A percentile compares a stretch with the other conserved stretches of the same genome.
Conservation (phyloP, 768 basidiomycete species). For the Suillus clintonianus region DNA sequence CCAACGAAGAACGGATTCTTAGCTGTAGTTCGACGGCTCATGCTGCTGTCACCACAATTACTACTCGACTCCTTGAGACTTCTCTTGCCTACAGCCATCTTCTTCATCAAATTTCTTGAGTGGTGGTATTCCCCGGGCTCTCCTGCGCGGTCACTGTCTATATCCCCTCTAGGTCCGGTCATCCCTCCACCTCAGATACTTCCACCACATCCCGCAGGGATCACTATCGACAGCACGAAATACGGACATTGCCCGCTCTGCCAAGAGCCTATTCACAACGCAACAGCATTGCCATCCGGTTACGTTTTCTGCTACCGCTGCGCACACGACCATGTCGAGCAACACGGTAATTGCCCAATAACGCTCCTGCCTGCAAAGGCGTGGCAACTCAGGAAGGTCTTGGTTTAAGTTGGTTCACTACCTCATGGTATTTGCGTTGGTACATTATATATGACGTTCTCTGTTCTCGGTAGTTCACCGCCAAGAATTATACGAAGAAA, state of each 20-base stretch:
- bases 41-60: slow-evolving; percentile 58
- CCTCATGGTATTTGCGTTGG: neutral
- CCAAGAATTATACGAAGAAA: neutral
- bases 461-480: neutral
- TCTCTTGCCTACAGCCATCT: slow-evolving; percentile 85
- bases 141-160: slow-evolving; percentile 72
- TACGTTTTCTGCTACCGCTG: slow-evolving; percentile 96
- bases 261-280: slow-evolving; percentile 70
- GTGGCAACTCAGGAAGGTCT: slow-evolving; percentile 86
- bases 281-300: slow-evolving; percentile 87
- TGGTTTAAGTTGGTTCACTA: slow-evolving; percentile 51
- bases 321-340: slow-evolving; percentile 80
- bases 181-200: slow-evolving; percentile 79
- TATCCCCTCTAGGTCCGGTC: slow-evolving; percentile 62
- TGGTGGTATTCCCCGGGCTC: slow-evolving; percentile 99
- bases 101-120: slow-evolving; percentile 94
- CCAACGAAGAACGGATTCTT: slow-evolving; percentile 38
- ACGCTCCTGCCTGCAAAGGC: slow-evolving; percentile 73
- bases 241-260: slow-evolving; percentile 92
- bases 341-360: slow-evolving; percentile 80
- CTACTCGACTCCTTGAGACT: slow-evolving; percentile 78
- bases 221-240: slow-evolving; percentile 57
- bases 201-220: slow-evolving; percentile 70
- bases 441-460: neutral
- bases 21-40: slow-evolving; percentile 45